A percentile compares a stretch with the other conserved stretches of the same genome.
These are phyloP conservation scores for Penicillium angulare DNA, from an alignment of 495 filamentous ascomycete genomes.

Conservation along the genomic window DNA sequence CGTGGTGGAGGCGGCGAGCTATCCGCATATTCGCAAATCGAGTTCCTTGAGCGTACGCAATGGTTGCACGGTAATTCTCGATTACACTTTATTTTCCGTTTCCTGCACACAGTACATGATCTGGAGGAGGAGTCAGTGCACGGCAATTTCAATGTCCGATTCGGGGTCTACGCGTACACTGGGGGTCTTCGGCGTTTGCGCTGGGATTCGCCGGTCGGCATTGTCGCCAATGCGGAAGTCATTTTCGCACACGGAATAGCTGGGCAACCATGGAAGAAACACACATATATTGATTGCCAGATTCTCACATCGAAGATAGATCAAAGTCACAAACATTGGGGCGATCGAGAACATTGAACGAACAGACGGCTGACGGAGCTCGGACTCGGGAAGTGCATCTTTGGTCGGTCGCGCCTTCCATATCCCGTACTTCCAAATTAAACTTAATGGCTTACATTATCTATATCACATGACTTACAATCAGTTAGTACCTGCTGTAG, in stretches of 20 bases:
- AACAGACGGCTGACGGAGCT: background rate
- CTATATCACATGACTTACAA: too few species aligned
- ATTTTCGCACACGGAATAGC: too few species aligned
- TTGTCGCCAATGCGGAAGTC: too few species aligned
- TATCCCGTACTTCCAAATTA: too few species aligned
- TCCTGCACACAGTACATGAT: constrained; percentile 47
- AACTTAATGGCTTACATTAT: background rate
- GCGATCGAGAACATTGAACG: background rate
- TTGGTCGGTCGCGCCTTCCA: constrained; percentile 25
- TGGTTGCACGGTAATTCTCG: constrained; percentile 50
- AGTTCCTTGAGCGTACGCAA: constrained; percentile 44
- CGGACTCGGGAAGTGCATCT: constrained; percentile 18
- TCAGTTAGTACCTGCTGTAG: too few species aligned
- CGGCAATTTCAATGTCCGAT: background rate
- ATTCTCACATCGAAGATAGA: too few species aligned
- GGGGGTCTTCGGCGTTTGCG: constrained; percentile 47
- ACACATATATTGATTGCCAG: too few species aligned
- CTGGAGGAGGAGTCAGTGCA: constrained; percentile 14
- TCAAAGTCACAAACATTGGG: background rate
- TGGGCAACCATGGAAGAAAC: too few species aligned
- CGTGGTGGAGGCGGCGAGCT: constrained; percentile 13
- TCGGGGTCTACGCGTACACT: constrained; percentile 44
- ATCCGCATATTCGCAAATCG: constrained; percentile 40
- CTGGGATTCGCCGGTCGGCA: constrained; percentile 32
- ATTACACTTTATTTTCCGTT: constrained; percentile 52